Conservation (phyloP, 1,284 basidiomycete species). For the Schizopora paradoxa region DNA sequence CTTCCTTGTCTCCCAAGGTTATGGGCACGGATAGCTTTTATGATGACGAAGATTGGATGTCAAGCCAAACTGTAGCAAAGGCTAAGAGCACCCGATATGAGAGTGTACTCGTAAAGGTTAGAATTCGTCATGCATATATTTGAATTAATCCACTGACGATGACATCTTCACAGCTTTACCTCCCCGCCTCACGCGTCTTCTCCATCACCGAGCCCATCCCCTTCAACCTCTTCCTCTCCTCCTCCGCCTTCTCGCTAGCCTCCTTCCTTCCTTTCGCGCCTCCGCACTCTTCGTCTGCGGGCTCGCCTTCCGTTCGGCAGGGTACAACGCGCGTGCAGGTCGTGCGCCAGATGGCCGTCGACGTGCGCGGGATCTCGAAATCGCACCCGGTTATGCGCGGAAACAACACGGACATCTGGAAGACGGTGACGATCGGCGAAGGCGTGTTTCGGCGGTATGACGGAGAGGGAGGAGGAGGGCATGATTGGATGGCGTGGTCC, state of each 20-base stretch:
- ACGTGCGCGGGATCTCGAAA: constrained; percentile 46
- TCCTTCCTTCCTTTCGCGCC: constrained; percentile 56
- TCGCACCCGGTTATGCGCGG: constrained; percentile 24
- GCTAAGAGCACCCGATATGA: constrained; percentile 35
- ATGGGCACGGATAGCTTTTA: constrained; percentile 34
- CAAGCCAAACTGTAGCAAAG: constrained; percentile 40
- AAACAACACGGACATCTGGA: constrained; percentile 67
- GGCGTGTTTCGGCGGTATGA: constrained; percentile 40
- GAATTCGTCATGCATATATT: too few species aligned
- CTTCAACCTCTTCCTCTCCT: constrained; percentile 56
- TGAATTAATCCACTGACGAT: constrained; percentile 3
- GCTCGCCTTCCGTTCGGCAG: constrained; percentile 25
- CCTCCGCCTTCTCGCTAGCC: constrained; percentile 49
- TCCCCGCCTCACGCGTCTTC: constrained; percentile 54
- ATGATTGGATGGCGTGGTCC: constrained; percentile 52
- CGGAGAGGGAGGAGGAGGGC: constrained; percentile 39
- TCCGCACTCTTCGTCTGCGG: constrained; percentile 27
- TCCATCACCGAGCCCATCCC: constrained; percentile 54
- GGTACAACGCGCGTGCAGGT: constrained; percentile 49
- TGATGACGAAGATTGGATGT: constrained; percentile 47
- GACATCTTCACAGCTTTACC: constrained; percentile 35
- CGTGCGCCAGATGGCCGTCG: constrained; percentile 61
- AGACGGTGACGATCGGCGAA: constrained; percentile 54
- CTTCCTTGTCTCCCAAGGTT: constrained; percentile 31
- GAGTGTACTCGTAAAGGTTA: constrained; percentile 42